phyloP scores from a whole-genome alignment of 192 early-diverging fungal genomes.

The Linnemannia exigua region DNA sequence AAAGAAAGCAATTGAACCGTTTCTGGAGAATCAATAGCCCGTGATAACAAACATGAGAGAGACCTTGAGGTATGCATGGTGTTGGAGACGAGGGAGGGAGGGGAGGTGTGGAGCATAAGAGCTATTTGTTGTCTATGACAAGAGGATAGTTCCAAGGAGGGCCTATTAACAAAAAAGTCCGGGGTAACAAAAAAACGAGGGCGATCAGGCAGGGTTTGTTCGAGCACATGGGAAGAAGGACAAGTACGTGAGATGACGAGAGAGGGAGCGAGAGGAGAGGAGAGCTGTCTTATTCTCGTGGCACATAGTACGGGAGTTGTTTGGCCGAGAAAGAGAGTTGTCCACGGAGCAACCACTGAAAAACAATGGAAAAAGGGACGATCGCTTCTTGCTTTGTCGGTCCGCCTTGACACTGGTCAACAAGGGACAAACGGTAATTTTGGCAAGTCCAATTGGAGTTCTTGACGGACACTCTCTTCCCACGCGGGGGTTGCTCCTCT shows the following conservation, averaged over 20 bases:
- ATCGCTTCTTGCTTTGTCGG: not conserved
- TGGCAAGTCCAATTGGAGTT: not conserved
- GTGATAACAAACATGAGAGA: not conserved
- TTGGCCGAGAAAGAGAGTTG: not conserved
- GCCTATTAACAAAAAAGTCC: not conserved
- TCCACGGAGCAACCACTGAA: not conserved
- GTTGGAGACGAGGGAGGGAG: not conserved
- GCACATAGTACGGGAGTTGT: not conserved
- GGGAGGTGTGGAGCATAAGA: not conserved
- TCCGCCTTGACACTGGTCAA: conserved; percentile 10
- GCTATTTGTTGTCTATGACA: too few relatives aligned
- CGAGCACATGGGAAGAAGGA: not conserved
- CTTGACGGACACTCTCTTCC: not conserved
- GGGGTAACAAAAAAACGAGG: not conserved
- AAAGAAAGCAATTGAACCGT: not conserved
- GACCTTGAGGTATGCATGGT: not conserved
- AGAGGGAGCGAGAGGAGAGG: too few relatives aligned
- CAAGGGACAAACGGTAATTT: not conserved
- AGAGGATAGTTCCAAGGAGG: not conserved
- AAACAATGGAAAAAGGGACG: not conserved
- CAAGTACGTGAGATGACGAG: not conserved
- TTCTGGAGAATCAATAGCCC: not conserved
- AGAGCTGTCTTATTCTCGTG: too few relatives aligned
- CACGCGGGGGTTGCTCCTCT: not conserved
- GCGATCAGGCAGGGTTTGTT: not conserved